phyloP scores from a whole-genome alignment of 306 rosid genomes.

The Prosopis cineraria region DNA sequence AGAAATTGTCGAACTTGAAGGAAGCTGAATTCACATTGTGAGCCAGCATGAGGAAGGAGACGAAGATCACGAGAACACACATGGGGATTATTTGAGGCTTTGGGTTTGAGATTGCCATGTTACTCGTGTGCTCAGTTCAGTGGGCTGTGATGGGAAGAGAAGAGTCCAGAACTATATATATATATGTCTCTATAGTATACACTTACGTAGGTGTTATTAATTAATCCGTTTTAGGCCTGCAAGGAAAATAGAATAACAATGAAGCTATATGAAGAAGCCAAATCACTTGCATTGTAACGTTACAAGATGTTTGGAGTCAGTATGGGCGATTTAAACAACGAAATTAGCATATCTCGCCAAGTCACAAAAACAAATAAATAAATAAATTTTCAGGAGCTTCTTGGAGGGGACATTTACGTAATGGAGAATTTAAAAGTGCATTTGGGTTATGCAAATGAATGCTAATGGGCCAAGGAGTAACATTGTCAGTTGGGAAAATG shows the following conservation, averaged over 20 bases:
- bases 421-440: not conserved
- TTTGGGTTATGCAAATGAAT: no score
- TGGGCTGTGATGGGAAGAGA: not conserved
- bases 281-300: conserved; percentile 21
- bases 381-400: not conserved
- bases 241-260: not conserved
- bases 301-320: not conserved
- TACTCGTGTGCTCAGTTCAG: not conserved
- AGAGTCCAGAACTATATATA: not conserved
- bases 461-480: no score
- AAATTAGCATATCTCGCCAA: not conserved
- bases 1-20: conserved; percentile 24
- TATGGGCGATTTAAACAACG: conserved; percentile 20
- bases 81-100: not conserved
- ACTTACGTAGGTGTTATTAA: no score
- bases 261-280: conserved; percentile 22
- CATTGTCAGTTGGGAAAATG: no score
- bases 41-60: conserved; percentile 5
- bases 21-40: conserved; percentile 29
- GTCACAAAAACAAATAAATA: not conserved
- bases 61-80: not conserved
- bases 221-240: conserved; percentile 16
- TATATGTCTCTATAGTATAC: no score
- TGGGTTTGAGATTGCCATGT: conserved; percentile 29
- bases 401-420: not conserved